phyloP scores from a whole-genome alignment of 768 basidiomycete species.

The Tulasnella sp. region DNA sequence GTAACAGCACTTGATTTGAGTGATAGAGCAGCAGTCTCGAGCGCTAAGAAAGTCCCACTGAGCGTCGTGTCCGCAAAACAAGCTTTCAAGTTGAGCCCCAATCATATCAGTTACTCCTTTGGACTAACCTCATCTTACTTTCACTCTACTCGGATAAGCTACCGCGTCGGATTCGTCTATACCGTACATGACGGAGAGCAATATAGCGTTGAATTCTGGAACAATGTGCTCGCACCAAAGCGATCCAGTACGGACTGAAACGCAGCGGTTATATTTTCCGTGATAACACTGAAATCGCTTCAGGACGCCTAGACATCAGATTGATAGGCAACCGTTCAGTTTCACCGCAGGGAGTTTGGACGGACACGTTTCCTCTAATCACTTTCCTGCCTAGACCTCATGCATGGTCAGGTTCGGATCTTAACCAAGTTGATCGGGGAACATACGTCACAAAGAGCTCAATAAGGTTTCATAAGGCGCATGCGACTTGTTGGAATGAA shows the following conservation, averaged over 20 bases:
- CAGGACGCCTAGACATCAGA: neutral
- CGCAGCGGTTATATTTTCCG: no score
- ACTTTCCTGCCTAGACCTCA: neutral
- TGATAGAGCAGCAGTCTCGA: neutral
- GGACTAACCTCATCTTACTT: neutral
- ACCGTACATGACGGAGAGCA: neutral
- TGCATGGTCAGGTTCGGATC: neutral
- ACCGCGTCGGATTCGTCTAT: neutral
- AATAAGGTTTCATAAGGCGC: neutral
- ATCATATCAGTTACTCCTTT: neutral
- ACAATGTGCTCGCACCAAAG: neutral
- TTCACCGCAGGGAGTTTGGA: neutral
- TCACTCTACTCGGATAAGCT: neutral
- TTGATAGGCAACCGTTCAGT: neutral
- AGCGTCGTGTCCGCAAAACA: neutral
- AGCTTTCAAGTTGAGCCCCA: neutral
- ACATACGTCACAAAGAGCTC: neutral
- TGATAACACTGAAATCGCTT: neutral
- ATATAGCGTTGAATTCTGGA: neutral
- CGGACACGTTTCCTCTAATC: neutral
- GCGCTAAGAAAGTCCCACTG: neutral
- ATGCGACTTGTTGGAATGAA: neutral
- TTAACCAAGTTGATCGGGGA: neutral
- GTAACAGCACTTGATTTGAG: neutral
- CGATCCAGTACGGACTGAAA: neutral